Evolutionary conservation across 805 yeast species (phyloP).

Genomic region (Trichomonascus vanleenenianus): DNA sequence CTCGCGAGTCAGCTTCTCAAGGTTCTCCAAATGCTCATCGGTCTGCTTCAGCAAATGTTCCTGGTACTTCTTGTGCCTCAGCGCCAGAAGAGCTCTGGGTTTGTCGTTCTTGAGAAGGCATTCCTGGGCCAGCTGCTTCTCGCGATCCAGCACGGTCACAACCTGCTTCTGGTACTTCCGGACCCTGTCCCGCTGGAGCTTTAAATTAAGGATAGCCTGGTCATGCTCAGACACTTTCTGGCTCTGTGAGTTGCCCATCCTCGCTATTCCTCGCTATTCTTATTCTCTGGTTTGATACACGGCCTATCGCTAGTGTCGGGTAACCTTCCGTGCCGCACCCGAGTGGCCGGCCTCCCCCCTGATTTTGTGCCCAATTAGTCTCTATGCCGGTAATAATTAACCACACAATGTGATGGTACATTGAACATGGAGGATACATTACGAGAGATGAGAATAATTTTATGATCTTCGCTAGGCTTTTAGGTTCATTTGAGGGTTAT

Average conservation of each 20-base stretch:
- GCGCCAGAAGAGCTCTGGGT: slow-evolving; percentile 56
- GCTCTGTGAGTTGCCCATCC: slow-evolving; percentile 1
- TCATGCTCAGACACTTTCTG: slow-evolving; percentile 68
- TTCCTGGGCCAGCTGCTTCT: slow-evolving; percentile 50
- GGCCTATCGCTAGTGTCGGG: too few relatives aligned
- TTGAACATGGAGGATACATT: too few relatives aligned
- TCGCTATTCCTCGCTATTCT: background rate
- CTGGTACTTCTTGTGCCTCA: slow-evolving; percentile 78
- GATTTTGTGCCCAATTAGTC: too few relatives aligned
- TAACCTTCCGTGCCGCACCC: too few relatives aligned
- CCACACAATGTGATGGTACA: too few relatives aligned
- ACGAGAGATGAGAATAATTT: too few relatives aligned
- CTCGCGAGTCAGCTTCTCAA: slow-evolving; percentile 52
- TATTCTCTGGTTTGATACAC: too few relatives aligned
- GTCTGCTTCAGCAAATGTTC: slow-evolving; percentile 62
- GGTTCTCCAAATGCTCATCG: slow-evolving; percentile 65
- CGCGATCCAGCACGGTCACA: slow-evolving; percentile 48
- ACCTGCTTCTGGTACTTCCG: slow-evolving; percentile 63
- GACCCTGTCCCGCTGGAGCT: slow-evolving; percentile 80
- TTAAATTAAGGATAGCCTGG: slow-evolving; percentile 75
- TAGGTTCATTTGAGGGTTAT: too few relatives aligned
- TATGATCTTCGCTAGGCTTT: too few relatives aligned
- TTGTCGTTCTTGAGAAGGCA: slow-evolving; percentile 47
- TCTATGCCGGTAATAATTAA: too few relatives aligned
- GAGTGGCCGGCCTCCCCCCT: too few relatives aligned